Evolutionary conservation across 306 rosid genomes (phyloP).

Genomic region (Purshia tridentata): DNA sequence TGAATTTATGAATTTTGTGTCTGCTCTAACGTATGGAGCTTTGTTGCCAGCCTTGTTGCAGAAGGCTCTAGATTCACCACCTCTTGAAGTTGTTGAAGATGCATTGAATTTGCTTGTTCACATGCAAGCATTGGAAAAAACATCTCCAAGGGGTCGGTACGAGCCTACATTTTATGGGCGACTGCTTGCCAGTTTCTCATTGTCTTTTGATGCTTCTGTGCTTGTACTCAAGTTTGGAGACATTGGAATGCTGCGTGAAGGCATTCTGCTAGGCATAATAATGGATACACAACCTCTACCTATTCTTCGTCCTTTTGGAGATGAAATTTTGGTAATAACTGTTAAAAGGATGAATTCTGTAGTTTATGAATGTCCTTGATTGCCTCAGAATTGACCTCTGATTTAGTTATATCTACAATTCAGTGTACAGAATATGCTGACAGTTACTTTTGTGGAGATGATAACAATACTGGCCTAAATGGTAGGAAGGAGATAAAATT

Average conservation of each 20-base stretch:
- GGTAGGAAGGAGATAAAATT: constrained; percentile 55
- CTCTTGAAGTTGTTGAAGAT: constrained; percentile 62
- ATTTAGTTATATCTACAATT: constrained; percentile 23
- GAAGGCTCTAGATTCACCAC: constrained; percentile 80
- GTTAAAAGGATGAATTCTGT: constrained; percentile 14
- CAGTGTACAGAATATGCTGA: constrained; percentile 49
- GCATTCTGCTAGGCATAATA: constrained; percentile 76
- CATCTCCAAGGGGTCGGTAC: constrained; percentile 58
- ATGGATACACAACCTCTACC: constrained; percentile 86
- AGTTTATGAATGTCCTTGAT: constrained; percentile 22
- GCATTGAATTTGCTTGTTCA: constrained; percentile 63
- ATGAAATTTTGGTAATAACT: constrained; percentile 62
- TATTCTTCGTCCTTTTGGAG: constrained; percentile 79
- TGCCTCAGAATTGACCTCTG: constrained; percentile 22
- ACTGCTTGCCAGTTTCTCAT: constrained; percentile 65
- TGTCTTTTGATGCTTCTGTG: constrained; percentile 81
- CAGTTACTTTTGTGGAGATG: constrained; percentile 47
- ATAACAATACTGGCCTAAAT: constrained; percentile 31
- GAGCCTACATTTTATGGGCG: constrained; percentile 87
- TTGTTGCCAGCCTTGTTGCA: constrained; percentile 65
- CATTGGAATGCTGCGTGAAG: constrained; percentile 77
- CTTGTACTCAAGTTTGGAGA: constrained; percentile 81
- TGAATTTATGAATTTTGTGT: not conserved
- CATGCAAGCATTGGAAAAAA: constrained; percentile 58
- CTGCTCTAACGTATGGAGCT: constrained; percentile 16